A percentile compares a stretch with the other conserved stretches of the same genome.
These are phyloP conservation scores for Lasiodiplodia sp. DNA, from an alignment of 2,329 filamentous ascomycete species.

Conservation along the genomic window DNA sequence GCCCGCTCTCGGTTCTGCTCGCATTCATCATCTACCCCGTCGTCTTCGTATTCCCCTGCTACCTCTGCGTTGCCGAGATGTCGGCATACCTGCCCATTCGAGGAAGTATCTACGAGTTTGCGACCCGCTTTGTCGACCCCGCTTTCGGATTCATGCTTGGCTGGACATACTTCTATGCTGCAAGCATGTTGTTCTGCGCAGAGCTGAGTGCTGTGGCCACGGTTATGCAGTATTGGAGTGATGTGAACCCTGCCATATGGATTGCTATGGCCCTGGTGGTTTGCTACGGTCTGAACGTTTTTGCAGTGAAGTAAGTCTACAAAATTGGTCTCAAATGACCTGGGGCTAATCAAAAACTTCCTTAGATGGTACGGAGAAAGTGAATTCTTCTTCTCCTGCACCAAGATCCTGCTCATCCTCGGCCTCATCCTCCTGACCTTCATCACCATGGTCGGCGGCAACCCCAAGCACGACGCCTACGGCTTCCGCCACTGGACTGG, in stretches of 20 bases:
- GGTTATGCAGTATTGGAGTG: slow-evolving; percentile 54
- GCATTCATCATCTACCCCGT: slow-evolving; percentile 37
- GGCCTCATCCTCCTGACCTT: slow-evolving; percentile 57
- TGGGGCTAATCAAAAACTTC: slow-evolving; percentile 68
- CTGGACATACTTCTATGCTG: slow-evolving; percentile 26
- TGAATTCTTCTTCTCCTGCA: slow-evolving; percentile 55
- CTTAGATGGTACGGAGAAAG: slow-evolving; percentile 61
- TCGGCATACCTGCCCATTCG: slow-evolving; percentile 46
- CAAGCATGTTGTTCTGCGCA: slow-evolving; percentile 38
- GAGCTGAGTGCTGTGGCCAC: slow-evolving; percentile 48
- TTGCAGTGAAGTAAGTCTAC: slow-evolving; percentile 23
- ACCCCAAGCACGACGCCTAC: slow-evolving; percentile 51
- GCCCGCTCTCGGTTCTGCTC: slow-evolving; percentile 36
- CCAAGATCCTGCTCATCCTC: slow-evolving; percentile 57
- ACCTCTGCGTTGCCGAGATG: slow-evolving; percentile 38
- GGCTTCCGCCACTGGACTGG: slow-evolving; percentile 56
- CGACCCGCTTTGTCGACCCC: slow-evolving; percentile 63
- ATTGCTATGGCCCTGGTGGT: slow-evolving; percentile 27
- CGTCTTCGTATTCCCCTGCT: slow-evolving; percentile 33
- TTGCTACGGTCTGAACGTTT: slow-evolving; percentile 24
- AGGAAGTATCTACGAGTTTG: slow-evolving; percentile 87
- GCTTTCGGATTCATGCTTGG: slow-evolving; percentile 24
- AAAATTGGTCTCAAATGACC: too few species aligned
- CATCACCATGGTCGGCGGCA: slow-evolving; percentile 55
- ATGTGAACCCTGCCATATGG: slow-evolving; percentile 26